These are phyloP conservation scores for Rhodotorula taiwanensis DNA, from an alignment of 768 basidiomycete genomes.

Conservation along the genomic window DNA sequence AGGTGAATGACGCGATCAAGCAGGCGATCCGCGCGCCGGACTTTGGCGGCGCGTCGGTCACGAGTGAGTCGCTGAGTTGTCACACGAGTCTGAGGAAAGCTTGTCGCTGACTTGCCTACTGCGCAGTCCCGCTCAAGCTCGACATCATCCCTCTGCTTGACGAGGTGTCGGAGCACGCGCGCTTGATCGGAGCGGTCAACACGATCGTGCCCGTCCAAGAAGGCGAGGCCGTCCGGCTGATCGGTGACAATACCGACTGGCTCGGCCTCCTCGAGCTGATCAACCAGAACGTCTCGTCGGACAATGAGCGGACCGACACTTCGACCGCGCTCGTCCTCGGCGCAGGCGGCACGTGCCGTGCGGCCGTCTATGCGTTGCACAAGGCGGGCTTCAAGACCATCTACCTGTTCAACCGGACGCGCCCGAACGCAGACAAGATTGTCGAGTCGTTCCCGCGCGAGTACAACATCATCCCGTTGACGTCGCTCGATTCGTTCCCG, in stretches of 20 bases:
- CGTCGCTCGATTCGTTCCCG: conserved; percentile 49
- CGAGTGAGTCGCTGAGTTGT: conserved; percentile 47
- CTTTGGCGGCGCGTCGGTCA: conserved; percentile 94
- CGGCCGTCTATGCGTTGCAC: conserved; percentile 83
- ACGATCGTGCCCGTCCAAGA: conserved; percentile 62
- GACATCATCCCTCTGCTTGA: conserved; percentile 80
- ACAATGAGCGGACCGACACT: conserved; percentile 47
- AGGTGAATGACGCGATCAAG: conserved; percentile 61
- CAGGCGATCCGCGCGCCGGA: conserved; percentile 57
- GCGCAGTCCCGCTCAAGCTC: conserved; percentile 71
- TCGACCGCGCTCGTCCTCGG: conserved; percentile 76
- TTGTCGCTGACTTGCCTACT: too few relatives aligned
- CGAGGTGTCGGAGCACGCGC: conserved; percentile 68
- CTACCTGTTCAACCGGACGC: conserved; percentile 83
- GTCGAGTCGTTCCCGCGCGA: conserved; percentile 61
- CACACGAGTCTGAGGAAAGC: not conserved
- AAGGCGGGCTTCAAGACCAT: conserved; percentile 61
- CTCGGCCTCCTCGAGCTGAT: conserved; percentile 65
- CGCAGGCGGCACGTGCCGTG: conserved; percentile 88
- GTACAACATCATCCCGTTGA: conserved; percentile 57
- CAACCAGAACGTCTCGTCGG: conserved; percentile 38
- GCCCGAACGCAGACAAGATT: conserved; percentile 63
- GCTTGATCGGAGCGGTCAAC: conserved; percentile 88
- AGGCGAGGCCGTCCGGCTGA: conserved; percentile 51
- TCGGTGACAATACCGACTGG: conserved; percentile 97